Evolutionary conservation across 2,329 filamentous ascomycete genomes (phyloP), one percentile per base, ranked within the genome.

Genomic region (Aspergillus phoenicis): DNA sequence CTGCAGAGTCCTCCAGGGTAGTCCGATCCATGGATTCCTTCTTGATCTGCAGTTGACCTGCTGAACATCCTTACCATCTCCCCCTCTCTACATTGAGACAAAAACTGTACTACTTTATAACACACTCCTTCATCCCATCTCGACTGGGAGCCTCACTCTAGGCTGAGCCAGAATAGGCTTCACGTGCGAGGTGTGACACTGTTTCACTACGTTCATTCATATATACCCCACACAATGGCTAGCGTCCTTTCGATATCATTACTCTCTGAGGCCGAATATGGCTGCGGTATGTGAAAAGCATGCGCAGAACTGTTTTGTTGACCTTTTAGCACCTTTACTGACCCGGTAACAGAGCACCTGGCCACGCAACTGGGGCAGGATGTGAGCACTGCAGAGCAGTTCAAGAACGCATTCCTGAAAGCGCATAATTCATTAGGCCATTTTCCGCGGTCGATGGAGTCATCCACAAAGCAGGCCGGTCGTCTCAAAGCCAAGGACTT

Each of bases 201-300:
- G 2, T 8, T 13, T 36, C 41, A 13, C 7, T 2, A 8, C 39
- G 43, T 36, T 24, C 26, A 38, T 57, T 28, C 2, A 13, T 8
- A 30, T 24, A 7, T 53, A 48, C 38, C 38, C 3, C n/a, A 41
- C 67, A 65, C 59, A 54, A 75, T 76, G 72, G 74, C 75, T 20
- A 76, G 66, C 36, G 69, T 75, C n/a, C 68, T 71, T 57, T 75
- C 72, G 2, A 66, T 71, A 30, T 68, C 69, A 30, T 64, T 73
- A 30, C 67, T 76, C 13, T 75, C 74, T 2, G 75, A 77, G 62
- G 75, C 77, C 7, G 76, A 75, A 56, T 79, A 71, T 63, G 77
- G 77, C 57, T 79, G 77, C 61, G 77, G 77, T 79, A 76, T 65
- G 76, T 60, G 56, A 48, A 52, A 26, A 30, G 20, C 10, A 51